Evolutionary conservation across 2,329 filamentous ascomycete genomes (phyloP).

Genomic region (Phaeosphaeria sp.): DNA sequence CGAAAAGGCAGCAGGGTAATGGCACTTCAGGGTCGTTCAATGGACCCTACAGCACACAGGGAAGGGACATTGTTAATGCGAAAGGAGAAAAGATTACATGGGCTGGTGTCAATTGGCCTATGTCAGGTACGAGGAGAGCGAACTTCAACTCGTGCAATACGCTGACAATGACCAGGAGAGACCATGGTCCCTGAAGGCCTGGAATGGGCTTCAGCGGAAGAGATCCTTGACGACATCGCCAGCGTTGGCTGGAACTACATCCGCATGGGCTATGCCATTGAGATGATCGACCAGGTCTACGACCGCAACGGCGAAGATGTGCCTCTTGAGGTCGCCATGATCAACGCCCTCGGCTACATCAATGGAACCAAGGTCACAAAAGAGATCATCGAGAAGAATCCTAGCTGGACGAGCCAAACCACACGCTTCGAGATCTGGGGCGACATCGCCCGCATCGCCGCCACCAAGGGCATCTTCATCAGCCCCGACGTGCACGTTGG

Average conservation of each 20-base stretch:
- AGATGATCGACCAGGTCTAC: slow-evolving; percentile 52
- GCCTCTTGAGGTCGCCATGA: slow-evolving; percentile 48
- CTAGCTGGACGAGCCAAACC: slow-evolving; percentile 47
- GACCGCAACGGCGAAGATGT: slow-evolving; percentile 49
- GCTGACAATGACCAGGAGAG: slow-evolving; percentile 58
- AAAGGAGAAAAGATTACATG: slow-evolving; percentile 59
- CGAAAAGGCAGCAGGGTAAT: slow-evolving; percentile 27
- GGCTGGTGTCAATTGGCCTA: slow-evolving; percentile 68
- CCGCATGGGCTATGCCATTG: slow-evolving; percentile 55
- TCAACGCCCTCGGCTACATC: slow-evolving; percentile 48
- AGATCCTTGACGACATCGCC: slow-evolving; percentile 61
- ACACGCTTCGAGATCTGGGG: slow-evolving; percentile 50
- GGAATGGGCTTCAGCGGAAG: slow-evolving; percentile 60
- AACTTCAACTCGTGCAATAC: slow-evolving; percentile 1
- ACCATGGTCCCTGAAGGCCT: slow-evolving; percentile 67
- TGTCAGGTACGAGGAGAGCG: slow-evolving; percentile 28
- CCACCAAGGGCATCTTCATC: slow-evolving; percentile 38
- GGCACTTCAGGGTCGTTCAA: slow-evolving; percentile 28
- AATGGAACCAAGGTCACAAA: slow-evolving; percentile 50
- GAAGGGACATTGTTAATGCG: slow-evolving; percentile 50
- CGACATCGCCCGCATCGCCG: slow-evolving; percentile 34
- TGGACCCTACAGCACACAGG: slow-evolving; percentile 45
- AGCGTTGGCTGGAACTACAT: slow-evolving; percentile 67
- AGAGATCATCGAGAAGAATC: slow-evolving; percentile 46
- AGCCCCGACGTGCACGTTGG: slow-evolving; percentile 41